A percentile compares a stretch with the other conserved stretches of the same genome.
phyloP scores from a whole-genome alignment of 2,329 filamentous ascomycete genomes.

The Dryadomyces quercivorus region DNA sequence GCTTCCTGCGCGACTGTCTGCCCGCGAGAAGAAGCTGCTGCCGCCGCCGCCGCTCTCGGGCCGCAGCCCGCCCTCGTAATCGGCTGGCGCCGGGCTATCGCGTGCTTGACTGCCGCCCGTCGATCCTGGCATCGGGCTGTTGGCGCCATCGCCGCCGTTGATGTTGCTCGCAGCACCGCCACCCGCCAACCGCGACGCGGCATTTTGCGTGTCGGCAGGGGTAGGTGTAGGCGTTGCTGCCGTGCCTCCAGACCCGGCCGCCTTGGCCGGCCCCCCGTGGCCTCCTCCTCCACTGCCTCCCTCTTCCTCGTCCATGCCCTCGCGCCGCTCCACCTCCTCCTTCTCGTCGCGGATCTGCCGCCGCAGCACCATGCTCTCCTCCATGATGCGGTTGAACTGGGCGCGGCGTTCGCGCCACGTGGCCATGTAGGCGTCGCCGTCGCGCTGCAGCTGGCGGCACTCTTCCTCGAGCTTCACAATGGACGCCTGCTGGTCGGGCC shows the following conservation, averaged over 20 bases:
- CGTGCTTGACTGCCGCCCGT: not conserved
- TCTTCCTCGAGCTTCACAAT: conserved; percentile 77
- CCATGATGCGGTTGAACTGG: conserved; percentile 80
- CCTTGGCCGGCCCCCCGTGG: too few species aligned
- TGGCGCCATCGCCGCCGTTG: conserved; percentile 22
- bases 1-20: conserved; percentile 24
- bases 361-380: conserved; percentile 78
- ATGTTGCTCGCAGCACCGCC: too few species aligned
- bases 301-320: conserved; percentile 63
- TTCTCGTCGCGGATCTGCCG: conserved; percentile 88
- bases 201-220: not conserved
- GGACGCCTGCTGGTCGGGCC: conserved; percentile 71
- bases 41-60: conserved; percentile 13
- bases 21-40: conserved; percentile 25
- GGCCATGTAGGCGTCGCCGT: conserved; percentile 67
- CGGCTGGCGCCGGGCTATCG: conserved; percentile 4
- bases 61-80: conserved; percentile 21
- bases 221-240: not conserved
- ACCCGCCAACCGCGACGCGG: not conserved
- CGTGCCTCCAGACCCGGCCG: not conserved
- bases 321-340: conserved; percentile 79
- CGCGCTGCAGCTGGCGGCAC: conserved; percentile 74
- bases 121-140: conserved; percentile 9
- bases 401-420: conserved; percentile 78
- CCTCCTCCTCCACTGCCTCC: not conserved